A percentile compares a stretch with the other conserved stretches of the same genome.
phyloP scores from a whole-genome alignment of 169 alveolate genomes.

The Plasmodium coatneyi region DNA sequence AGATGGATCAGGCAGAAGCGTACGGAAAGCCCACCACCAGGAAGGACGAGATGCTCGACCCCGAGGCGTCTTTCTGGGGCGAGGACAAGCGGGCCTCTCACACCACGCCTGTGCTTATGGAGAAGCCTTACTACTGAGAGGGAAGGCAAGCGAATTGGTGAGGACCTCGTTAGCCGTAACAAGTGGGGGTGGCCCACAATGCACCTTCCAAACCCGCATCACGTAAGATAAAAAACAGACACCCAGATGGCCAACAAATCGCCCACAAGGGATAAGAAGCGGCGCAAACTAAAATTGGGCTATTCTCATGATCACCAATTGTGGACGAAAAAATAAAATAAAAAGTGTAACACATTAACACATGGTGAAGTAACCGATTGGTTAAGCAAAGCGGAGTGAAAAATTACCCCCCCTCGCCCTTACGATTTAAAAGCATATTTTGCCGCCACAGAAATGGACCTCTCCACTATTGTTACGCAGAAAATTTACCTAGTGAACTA shows the following conservation, averaged over 20 bases:
- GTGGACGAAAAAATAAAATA: neutral
- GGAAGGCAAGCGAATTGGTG: neutral
- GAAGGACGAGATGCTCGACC: slow-evolving; percentile 64
- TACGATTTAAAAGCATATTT: neutral
- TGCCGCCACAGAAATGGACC: neutral
- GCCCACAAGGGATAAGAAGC: neutral
- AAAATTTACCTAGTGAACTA: neutral
- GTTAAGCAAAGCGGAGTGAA: neutral
- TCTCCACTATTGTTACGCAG: neutral
- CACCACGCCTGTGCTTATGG: slow-evolving; percentile 70
- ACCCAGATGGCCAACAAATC: neutral
- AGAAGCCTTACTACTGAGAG: slow-evolving; percentile 66
- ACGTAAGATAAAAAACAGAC: neutral
- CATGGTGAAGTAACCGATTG: neutral
- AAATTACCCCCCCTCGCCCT: neutral
- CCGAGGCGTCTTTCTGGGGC: slow-evolving; percentile 76
- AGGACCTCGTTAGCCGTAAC: neutral
- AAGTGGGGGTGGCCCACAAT: too few species aligned
- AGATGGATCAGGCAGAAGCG: slow-evolving; percentile 42
- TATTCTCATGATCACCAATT: neutral
- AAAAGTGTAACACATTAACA: neutral
- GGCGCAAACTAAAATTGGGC: neutral
- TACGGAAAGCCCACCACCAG: slow-evolving; percentile 39
- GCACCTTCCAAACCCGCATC: neutral
- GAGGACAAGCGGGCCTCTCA: slow-evolving; percentile 71